These are phyloP conservation scores for Podaxis pistillaris DNA, from an alignment of 768 basidiomycete species.

Conservation along the genomic window DNA sequence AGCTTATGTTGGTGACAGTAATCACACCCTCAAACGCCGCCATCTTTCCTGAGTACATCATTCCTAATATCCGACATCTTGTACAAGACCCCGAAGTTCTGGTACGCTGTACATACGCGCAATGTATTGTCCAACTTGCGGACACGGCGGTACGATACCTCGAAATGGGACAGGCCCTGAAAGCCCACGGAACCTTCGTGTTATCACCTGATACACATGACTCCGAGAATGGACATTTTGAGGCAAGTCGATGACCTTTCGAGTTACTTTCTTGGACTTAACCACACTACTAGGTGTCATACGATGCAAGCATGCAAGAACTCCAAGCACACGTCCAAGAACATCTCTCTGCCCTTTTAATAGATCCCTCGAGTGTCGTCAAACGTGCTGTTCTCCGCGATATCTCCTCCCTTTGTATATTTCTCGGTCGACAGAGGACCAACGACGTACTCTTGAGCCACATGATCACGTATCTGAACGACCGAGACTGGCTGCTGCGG, in stretches of 20 bases:
- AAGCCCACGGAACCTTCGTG: conserved; percentile 76
- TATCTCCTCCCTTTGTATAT: conserved; percentile 87
- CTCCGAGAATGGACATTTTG: conserved; percentile 77
- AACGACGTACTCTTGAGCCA: conserved; percentile 93
- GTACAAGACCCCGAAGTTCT: conserved; percentile 82
- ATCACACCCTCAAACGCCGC: conserved; percentile 78
- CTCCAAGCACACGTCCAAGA: conserved; percentile 85
- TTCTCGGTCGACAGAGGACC: conserved; percentile 89
- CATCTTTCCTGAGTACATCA: conserved; percentile 93
- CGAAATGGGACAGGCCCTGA: conserved; percentile 91
- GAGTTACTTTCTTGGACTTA: background rate
- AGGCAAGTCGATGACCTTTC: conserved; percentile 44
- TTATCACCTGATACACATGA: conserved; percentile 63
- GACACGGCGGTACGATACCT: conserved; percentile 85
- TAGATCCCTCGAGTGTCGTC: conserved; percentile 87
- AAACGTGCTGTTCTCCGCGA: conserved; percentile 88
- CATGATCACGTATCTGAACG: conserved; percentile 84
- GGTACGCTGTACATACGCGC: conserved; percentile 78
- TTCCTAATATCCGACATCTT: conserved; percentile 85
- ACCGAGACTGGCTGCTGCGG: conserved; percentile 89
- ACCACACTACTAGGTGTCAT: conserved; percentile 66
- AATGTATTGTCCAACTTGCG: conserved; percentile 81
- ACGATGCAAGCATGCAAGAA: conserved; percentile 84
- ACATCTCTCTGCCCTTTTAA: conserved; percentile 79
- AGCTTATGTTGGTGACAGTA: conserved; percentile 60